These are phyloP conservation scores for Linaria vulgaris DNA, from an alignment of 257 asterid species.

Conservation along the genomic window DNA sequence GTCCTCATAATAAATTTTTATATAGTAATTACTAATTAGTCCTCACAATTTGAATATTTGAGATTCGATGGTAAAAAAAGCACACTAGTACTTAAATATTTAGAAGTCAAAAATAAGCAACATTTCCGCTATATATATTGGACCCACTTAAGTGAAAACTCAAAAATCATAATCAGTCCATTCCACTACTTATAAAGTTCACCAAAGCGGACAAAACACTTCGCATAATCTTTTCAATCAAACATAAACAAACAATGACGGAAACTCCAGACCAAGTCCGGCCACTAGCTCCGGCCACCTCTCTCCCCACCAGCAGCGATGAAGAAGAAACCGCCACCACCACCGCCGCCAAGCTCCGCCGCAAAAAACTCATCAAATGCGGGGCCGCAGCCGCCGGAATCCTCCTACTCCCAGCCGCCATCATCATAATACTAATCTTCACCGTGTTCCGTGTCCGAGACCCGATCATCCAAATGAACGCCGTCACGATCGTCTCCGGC, in stretches of 20 bases:
- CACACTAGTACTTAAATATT: too few relatives aligned
- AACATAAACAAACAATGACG: conserved; percentile 30
- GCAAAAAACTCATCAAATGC: conserved; percentile 48
- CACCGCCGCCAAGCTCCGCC: conserved; percentile 21
- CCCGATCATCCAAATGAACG: conserved; percentile 58
- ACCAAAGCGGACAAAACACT: not conserved
- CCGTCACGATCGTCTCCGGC: conserved; percentile 41
- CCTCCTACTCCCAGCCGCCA: conserved; percentile 48
- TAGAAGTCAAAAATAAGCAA: too few relatives aligned
- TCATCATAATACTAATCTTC: conserved; percentile 53
- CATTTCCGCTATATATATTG: too few relatives aligned
- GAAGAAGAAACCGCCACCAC: conserved; percentile 36
- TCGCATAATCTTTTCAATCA: too few relatives aligned
- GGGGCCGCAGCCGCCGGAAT: conserved; percentile 36
- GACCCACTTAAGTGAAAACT: too few relatives aligned
- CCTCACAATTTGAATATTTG: too few relatives aligned
- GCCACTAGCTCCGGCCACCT: conserved; percentile 65
- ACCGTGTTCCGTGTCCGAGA: conserved; percentile 62
- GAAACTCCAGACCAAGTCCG: conserved; percentile 57
- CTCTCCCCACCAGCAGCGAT: conserved; percentile 44
- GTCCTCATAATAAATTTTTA: too few relatives aligned
- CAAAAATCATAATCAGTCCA: too few relatives aligned
- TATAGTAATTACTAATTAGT: too few relatives aligned
- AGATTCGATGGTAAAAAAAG: too few relatives aligned
- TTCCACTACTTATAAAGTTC: too few relatives aligned